Base-by-base conservation (phyloP, 805 yeast genomes). In the Babjeviella inositovora region DNA sequence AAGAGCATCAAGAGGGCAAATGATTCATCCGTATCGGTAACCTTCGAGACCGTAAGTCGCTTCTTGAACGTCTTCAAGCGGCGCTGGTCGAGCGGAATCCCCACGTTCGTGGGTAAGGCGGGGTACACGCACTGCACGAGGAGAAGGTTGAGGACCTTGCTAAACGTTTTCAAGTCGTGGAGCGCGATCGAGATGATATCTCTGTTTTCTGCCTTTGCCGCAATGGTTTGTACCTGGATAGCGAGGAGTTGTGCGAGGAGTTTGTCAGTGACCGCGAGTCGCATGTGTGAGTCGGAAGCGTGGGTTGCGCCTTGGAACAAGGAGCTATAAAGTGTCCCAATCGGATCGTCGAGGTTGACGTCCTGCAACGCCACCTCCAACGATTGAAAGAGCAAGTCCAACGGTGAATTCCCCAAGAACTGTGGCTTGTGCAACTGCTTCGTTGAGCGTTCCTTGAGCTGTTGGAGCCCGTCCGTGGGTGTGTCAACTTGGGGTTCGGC, bases 131-230 rank as follows among this genome's bases (percentile, higher is more conserved):
- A 85, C 32, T 71, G 74, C 2, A 75, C 45, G 0, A 84, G 65
- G 2, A 85, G 53, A 7, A 75, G 28, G 31, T 72, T 75, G 11
- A 76, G 43, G 20, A 87, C 39, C 12, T 57, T 62, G 17, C 76
- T 73, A 26, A 90, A 63, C 4, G 67, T 61, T 39, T 71, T 76
- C 61, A 87, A 70, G 41, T 90, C 97, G 35, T 81, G 84, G 7
- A 87, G 53, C 0, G 96, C 80, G 9, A 87, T 72, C 6, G 75
- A 53, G 7, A 77, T 54, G 23, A 64, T 32, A 22, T 47, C 40
- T 28, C 57, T 54, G 5, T 34, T 26, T n/a, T 17, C 16, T 4
- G 22, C 20, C 5, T 23, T 25, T 8, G 27, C 41, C 13, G 38
- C 45, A 2, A 30, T 29, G 4, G 70, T 47, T 3, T 47, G 28